Percentiles rank a stretch among this genome's conserved stretches.
Evolutionary conservation across 441 rosid species (phyloP).

Genomic region (Populus hybrid): DNA sequence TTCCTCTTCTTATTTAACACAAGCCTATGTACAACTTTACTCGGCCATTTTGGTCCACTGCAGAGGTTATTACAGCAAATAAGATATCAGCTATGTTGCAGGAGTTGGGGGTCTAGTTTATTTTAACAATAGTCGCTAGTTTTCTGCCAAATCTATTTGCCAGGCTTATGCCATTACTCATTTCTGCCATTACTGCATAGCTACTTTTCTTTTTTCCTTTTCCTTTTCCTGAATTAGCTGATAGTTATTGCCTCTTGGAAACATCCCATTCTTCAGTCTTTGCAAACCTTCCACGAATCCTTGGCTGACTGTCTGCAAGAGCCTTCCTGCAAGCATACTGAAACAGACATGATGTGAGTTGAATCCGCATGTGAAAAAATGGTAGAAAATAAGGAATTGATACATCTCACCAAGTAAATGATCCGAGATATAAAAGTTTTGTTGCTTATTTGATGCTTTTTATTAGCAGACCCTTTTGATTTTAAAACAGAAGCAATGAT

Average conservation of each 20-base stretch:
- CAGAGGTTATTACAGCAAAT: constrained; percentile 29
- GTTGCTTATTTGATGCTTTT: neutral
- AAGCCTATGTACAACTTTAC: constrained; percentile 41
- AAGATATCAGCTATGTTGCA: constrained; percentile 17
- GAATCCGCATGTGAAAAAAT: neutral
- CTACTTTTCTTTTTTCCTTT: constrained; percentile 7
- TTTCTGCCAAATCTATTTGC: constrained; percentile 15
- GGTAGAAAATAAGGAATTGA: neutral
- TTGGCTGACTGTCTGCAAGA: constrained; percentile 95
- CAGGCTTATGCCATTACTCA: neutral
- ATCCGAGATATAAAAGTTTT: neutral
- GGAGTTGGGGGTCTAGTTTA: constrained; percentile 14
- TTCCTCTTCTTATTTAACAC: constrained; percentile 34
- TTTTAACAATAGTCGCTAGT: constrained; percentile 24
- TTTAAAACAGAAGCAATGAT: neutral
- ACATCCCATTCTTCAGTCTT: constrained; percentile 35
- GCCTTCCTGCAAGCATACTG: constrained; percentile 99
- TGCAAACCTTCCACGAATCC: constrained; percentile 98
- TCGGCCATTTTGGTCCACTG: constrained; percentile 5
- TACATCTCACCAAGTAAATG: neutral
- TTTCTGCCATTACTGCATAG: constrained; percentile 17
- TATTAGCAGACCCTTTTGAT: neutral
- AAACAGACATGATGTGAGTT: constrained; percentile 15
- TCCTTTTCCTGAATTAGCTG: constrained; percentile 2
- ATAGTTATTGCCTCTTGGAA: constrained; percentile 39